These are phyloP conservation scores for Aspergillus sp. DNA, from an alignment of 2,329 filamentous ascomycete species.

Conservation along the genomic window DNA sequence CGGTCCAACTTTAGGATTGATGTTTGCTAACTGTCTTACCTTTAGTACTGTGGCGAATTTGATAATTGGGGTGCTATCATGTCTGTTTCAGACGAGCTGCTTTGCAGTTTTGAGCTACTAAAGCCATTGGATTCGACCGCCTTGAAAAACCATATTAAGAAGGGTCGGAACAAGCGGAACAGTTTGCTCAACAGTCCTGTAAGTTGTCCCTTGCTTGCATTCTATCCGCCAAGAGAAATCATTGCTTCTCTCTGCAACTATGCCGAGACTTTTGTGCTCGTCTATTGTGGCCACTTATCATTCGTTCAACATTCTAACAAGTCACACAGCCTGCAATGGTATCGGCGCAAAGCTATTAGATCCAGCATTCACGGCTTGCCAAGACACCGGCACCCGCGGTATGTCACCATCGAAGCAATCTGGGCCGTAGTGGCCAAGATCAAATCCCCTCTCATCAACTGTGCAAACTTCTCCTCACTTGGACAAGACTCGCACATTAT, in stretches of 20 bases:
- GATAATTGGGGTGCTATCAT: conserved; percentile 99
- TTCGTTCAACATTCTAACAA: conserved; percentile 12
- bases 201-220: conserved; percentile 43
- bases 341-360: conserved; percentile 43
- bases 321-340: conserved; percentile 37
- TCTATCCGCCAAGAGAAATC: conserved; percentile 16
- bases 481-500: too few relatives aligned
- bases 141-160: conserved; percentile 98
- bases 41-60: conserved; percentile 95
- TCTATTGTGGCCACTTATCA: conserved; percentile 1
- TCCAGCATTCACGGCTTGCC: conserved; percentile 8
- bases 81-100: conserved; percentile 88
- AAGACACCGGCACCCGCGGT: conserved; percentile 12
- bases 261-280: conserved; percentile 16
- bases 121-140: conserved; percentile 95
- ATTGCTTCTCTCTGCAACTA: conserved; percentile 13
- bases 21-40: conserved; percentile 17
- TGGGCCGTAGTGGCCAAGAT: conserved; percentile 3
- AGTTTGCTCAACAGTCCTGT: conserved; percentile 95
- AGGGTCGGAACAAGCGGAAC: conserved; percentile 88
- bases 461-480: too few relatives aligned
- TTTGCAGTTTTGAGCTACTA: conserved; percentile 94
- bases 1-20: conserved; percentile 78
- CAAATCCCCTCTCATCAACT: background rate
- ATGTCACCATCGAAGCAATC: conserved; percentile 17